Percentiles rank a stretch among this genome's conserved stretches.
phyloP scores from a whole-genome alignment of 2,329 filamentous ascomycete species.

The Neofusicoccum kwambonambiense region DNA sequence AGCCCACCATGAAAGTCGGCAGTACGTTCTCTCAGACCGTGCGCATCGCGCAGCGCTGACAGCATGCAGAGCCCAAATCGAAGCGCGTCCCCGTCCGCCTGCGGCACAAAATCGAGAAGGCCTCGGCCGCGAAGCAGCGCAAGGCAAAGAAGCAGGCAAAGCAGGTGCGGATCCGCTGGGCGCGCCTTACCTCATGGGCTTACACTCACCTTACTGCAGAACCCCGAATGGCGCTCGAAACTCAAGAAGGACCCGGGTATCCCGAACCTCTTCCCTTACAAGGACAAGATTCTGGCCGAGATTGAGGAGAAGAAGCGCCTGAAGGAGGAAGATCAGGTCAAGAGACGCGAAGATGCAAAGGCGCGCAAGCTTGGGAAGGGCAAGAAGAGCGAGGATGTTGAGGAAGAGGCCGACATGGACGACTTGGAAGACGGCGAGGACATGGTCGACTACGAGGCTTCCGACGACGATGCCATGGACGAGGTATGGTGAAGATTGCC shows the following conservation, averaged over 20 bases:
- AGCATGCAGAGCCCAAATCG: slow-evolving; percentile 77
- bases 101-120: slow-evolving; percentile 94
- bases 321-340: slow-evolving; percentile 73
- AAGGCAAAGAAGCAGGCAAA: slow-evolving; percentile 88
- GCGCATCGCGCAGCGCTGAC: neutral
- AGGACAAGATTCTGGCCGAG: slow-evolving; percentile 90
- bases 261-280: slow-evolving; percentile 95
- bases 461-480: slow-evolving; percentile 58
- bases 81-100: slow-evolving; percentile 89
- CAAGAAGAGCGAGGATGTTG: slow-evolving; percentile 38
- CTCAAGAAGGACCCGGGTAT: slow-evolving; percentile 98
- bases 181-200: neutral
- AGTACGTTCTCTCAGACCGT: slow-evolving; percentile 30
- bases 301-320: slow-evolving; percentile 83
- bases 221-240: slow-evolving; percentile 93
- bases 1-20: slow-evolving; percentile 41
- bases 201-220: slow-evolving; percentile 49
- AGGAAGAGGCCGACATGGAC: slow-evolving; percentile 54
- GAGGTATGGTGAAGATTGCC: slow-evolving; percentile 37
- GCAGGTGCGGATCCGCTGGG: slow-evolving; percentile 55
- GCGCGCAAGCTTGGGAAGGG: slow-evolving; percentile 40
- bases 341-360: slow-evolving; percentile 67
- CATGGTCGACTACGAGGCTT: slow-evolving; percentile 49
- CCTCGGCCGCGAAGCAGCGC: slow-evolving; percentile 82
- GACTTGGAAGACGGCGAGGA: slow-evolving; percentile 34